A percentile compares a stretch with the other conserved stretches of the same genome.
These are phyloP conservation scores for Yarrowia sp. DNA, from an alignment of 805 yeast species.

Conservation along the genomic window DNA sequence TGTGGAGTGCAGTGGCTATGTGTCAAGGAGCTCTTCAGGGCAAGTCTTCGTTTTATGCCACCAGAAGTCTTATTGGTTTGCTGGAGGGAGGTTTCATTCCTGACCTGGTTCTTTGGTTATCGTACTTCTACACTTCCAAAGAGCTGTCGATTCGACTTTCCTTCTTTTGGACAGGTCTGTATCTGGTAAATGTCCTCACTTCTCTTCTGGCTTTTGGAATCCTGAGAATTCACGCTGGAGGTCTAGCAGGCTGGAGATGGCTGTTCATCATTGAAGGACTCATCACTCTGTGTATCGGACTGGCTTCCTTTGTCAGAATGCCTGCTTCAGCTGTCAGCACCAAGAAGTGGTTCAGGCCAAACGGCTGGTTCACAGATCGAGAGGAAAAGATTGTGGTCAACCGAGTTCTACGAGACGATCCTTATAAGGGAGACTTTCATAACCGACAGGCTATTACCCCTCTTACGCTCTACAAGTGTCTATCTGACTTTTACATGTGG, in stretches of 20 bases:
- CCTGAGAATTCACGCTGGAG: conserved; percentile 52
- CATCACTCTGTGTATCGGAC: conserved; percentile 33
- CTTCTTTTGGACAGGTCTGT: conserved; percentile 56
- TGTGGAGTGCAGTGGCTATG: conserved; percentile 57
- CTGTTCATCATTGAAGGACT: conserved; percentile 28
- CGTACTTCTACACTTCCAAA: conserved; percentile 58
- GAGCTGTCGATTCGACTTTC: conserved; percentile 60
- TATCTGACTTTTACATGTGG: conserved; percentile 52
- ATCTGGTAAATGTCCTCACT: conserved; percentile 46
- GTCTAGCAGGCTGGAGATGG: conserved; percentile 40
- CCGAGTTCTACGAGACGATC: conserved; percentile 59
- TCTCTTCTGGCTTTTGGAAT: conserved; percentile 55
- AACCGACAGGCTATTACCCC: conserved; percentile 52
- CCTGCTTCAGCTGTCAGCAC: conserved; percentile 54
- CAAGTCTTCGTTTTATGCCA: conserved; percentile 45
- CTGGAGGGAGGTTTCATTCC: conserved; percentile 70
- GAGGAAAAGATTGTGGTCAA: conserved; percentile 59
- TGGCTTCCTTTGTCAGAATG: conserved; percentile 48
- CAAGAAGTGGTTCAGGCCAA: conserved; percentile 46
- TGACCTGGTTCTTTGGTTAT: conserved; percentile 59
- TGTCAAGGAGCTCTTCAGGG: conserved; percentile 47
- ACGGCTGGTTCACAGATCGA: conserved; percentile 52
- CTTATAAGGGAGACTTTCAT: conserved; percentile 60
- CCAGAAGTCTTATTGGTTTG: conserved; percentile 52
- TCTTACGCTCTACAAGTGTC: conserved; percentile 41